Conservation (phyloP, 441 rosid genomes). For the Gossypium trilobum region DNA sequence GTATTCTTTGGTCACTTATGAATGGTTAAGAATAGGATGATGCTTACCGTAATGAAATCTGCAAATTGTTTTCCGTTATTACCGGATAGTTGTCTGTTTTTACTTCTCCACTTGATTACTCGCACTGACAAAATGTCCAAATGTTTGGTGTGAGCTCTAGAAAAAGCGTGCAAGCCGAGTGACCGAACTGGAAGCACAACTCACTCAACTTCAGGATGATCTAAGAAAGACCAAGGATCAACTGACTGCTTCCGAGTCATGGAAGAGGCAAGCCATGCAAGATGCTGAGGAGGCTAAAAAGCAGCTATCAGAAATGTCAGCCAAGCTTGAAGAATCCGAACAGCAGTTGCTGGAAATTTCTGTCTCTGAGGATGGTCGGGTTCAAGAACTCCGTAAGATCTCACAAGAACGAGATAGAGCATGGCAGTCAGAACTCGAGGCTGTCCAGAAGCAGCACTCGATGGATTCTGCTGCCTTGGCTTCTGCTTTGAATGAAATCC, state of each 20-base stretch:
- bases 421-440: conserved; percentile 94
- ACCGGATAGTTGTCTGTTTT: background rate
- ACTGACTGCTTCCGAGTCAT: conserved; percentile 56
- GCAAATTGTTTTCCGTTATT: background rate
- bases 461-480: conserved; percentile 70
- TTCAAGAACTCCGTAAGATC: conserved; percentile 65
- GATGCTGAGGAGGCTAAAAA: conserved; percentile 71
- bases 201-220: conserved; percentile 74
- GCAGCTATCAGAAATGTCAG: conserved; percentile 39
- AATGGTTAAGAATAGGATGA: background rate
- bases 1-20: conserved; percentile 28
- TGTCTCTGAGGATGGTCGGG: conserved; percentile 63
- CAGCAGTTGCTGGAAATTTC: conserved; percentile 70
- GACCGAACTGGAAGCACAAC: conserved; percentile 60
- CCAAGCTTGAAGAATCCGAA: conserved; percentile 49
- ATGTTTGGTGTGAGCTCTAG: conserved; percentile 27
- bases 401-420: conserved; percentile 83
- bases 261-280: conserved; percentile 58
- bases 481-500: conserved; percentile 77
- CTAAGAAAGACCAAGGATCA: conserved; percentile 74
- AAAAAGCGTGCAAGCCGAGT: conserved; percentile 59
- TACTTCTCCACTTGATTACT: conserved; percentile 3
- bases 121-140: background rate
- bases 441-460: conserved; percentile 70
- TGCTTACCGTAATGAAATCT: background rate